These are phyloP conservation scores for Tillandsia fasciculata DNA, from an alignment of 176 grass and related monocot species.

Conservation along the genomic window DNA sequence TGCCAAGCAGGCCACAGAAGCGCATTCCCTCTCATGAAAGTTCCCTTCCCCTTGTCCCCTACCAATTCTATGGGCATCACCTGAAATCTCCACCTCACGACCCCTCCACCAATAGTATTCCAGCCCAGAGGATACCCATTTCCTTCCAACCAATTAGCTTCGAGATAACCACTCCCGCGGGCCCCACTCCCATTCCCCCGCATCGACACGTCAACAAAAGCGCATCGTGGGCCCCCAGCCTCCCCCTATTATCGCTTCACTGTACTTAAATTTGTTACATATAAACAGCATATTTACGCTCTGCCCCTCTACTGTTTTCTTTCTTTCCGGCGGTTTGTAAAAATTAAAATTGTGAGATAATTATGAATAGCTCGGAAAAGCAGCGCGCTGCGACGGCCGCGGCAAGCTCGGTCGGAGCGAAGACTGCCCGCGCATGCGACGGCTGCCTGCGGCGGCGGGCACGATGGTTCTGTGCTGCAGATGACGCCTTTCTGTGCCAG, in stretches of 20 bases:
- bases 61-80: constrained; percentile 15
- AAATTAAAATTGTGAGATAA: neutral
- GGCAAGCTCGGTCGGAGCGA: constrained; percentile 39
- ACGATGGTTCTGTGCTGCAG: constrained; percentile 64
- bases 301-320: constrained; percentile 7
- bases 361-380: constrained; percentile 1
- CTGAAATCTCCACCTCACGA: constrained; percentile 43
- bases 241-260: neutral
- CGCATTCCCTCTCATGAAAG: too few relatives aligned
- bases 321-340: neutral
- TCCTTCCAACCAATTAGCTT: constrained; percentile 45
- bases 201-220: constrained; percentile 42
- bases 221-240: neutral
- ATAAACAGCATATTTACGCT: constrained; percentile 8
- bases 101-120: constrained; percentile 51
- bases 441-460: constrained; percentile 68
- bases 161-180: constrained; percentile 33
- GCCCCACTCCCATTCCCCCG: constrained; percentile 14
- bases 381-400: constrained; percentile 7
- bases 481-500: constrained; percentile 75
- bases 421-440: constrained; percentile 61
- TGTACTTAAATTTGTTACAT: neutral
- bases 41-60: too few relatives aligned
- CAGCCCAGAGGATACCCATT: constrained; percentile 34
- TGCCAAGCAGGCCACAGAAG: too few relatives aligned